Evolutionary conservation across 441 rosid species (phyloP), one percentile per base, ranked within the genome.

Genomic region (Erysimum pusillum): DNA sequence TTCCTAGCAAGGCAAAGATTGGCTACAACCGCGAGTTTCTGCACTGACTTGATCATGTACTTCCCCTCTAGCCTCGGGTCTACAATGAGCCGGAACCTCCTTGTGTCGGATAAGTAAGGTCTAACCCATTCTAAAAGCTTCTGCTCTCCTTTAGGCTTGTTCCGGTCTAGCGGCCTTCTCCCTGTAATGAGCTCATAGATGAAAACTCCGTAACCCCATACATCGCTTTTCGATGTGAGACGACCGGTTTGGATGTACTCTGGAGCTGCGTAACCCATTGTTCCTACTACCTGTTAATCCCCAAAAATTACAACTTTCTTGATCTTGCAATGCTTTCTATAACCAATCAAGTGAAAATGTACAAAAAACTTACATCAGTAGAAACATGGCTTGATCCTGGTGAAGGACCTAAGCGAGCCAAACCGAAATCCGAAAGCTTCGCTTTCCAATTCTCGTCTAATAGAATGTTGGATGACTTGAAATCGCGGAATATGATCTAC

Each of bases 131-230:
- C 91, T 76, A 94, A 67, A 64, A 94, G 93, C 80, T 91, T 92
- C 75, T 90, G 98, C 83, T 95, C 98, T 48, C 80, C 79, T 83
- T 54, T 95, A 5, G 99, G 99, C 22, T 81, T 89, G 86, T 86
- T 91, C 46, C 77, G 71, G 71, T 95, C 99, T 71, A 91, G 4
- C 2, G 99, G 99, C 9, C 86, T 91, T 76, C 97, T 84, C 14
- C 99, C 98, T 8, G 98, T 92, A 36, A 95, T 87, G 63, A 95
- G 93, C 78, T 95, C 99, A 18, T 89, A 95, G 48, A 95, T 90
- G 87, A 95, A 92, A 6, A 95, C 98, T 9, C 98, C 98, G 28
- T 89, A 95, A 73, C 99, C 92, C 97, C 97, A 92, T 12, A 95
- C 93, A 25, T 95, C 99, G 63, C 83, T 95, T 87, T 89, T 89